phyloP scores from a whole-genome alignment of 2,329 filamentous ascomycete species.

The Didymella arachidicola region DNA sequence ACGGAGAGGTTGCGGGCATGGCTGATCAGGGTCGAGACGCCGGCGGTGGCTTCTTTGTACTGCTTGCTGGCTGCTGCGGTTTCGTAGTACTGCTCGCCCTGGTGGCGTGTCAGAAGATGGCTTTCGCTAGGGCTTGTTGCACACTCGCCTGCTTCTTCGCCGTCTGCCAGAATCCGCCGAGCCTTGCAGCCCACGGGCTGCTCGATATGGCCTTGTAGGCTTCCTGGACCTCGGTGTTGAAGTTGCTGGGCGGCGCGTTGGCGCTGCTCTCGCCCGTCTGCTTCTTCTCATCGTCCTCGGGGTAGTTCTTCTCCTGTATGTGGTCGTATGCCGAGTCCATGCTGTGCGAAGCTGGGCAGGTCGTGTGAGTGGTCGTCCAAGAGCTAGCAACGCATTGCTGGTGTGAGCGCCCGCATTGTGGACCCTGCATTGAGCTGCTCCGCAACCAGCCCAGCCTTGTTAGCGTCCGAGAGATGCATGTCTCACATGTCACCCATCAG shows the following conservation, averaged over 20 bases:
- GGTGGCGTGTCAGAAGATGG: slow-evolving; percentile 2
- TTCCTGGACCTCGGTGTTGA: slow-evolving; percentile 91
- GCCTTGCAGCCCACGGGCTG: slow-evolving; percentile 87
- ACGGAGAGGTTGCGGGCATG: slow-evolving; percentile 78
- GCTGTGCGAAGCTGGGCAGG: slow-evolving; percentile 6
- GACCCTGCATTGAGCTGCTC: slow-evolving; percentile 26
- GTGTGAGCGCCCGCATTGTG: slow-evolving; percentile 18
- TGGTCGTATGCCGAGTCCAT: slow-evolving; percentile 99
- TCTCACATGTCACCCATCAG: slow-evolving; percentile 12
- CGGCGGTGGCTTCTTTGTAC: slow-evolving; percentile 83
- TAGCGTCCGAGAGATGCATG: slow-evolving; percentile 19
- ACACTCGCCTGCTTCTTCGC: slow-evolving; percentile 85
- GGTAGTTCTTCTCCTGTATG: slow-evolving; percentile 80
- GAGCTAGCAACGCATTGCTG: slow-evolving; percentile 22
- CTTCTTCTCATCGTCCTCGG: slow-evolving; percentile 58
- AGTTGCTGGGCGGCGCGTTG: slow-evolving; percentile 55
- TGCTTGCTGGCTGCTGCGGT: slow-evolving; percentile 82
- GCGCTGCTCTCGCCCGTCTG: slow-evolving; percentile 54
- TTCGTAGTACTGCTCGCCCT: slow-evolving; percentile 88
- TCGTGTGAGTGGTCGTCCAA: slow-evolving; percentile 14
- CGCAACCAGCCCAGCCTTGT: slow-evolving; percentile 27
- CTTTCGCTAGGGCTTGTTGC: not conserved
- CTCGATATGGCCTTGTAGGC: slow-evolving; percentile 92
- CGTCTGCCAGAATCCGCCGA: slow-evolving; percentile 87
- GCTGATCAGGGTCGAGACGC: slow-evolving; percentile 76